phyloP scores from a whole-genome alignment of 345 rosid species.

The Aquilaria yunnanensis region DNA sequence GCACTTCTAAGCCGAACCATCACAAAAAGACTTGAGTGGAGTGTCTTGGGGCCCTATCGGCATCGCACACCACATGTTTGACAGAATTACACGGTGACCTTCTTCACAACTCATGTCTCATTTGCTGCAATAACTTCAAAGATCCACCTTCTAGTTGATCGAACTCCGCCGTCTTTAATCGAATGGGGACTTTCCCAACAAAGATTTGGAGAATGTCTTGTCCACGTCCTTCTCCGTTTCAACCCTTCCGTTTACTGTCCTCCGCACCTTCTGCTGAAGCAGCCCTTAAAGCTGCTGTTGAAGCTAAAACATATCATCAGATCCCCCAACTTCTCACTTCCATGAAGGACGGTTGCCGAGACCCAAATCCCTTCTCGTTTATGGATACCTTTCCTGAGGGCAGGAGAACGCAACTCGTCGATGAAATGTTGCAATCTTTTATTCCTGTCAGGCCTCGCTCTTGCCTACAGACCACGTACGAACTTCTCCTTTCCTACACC shows the following conservation, averaged over 20 bases:
- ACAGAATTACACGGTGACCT: too few relatives aligned
- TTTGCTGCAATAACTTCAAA: too few relatives aligned
- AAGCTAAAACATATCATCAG: conserved; percentile 41
- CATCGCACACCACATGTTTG: too few relatives aligned
- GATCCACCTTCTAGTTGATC: too few relatives aligned
- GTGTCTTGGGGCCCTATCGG: too few relatives aligned
- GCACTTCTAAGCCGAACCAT: too few relatives aligned
- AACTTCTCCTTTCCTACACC: conserved; percentile 54
- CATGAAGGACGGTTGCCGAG: conserved; percentile 24
- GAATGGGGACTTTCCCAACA: conserved; percentile 23
- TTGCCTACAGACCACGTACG: conserved; percentile 36
- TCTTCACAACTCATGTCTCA: too few relatives aligned
- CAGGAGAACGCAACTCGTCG: conserved; percentile 39
- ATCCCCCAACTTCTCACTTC: conserved; percentile 60
- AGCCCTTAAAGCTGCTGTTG: conserved; percentile 47
- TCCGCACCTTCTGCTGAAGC: conserved; percentile 40
- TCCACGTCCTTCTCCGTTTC: conserved; percentile 7
- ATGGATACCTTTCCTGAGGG: conserved; percentile 40
- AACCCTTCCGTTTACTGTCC: conserved; percentile 23
- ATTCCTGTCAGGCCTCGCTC: conserved; percentile 54
- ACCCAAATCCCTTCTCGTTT: conserved; percentile 58
- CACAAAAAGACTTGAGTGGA: too few relatives aligned
- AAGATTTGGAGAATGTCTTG: conserved; percentile 15
- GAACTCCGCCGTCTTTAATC: too few relatives aligned
- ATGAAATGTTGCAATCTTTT: conserved; percentile 60